Percentiles rank a stretch among this genome's conserved stretches.
phyloP scores from a whole-genome alignment of 768 basidiomycete genomes.

The Rossbeevera mucosa region DNA sequence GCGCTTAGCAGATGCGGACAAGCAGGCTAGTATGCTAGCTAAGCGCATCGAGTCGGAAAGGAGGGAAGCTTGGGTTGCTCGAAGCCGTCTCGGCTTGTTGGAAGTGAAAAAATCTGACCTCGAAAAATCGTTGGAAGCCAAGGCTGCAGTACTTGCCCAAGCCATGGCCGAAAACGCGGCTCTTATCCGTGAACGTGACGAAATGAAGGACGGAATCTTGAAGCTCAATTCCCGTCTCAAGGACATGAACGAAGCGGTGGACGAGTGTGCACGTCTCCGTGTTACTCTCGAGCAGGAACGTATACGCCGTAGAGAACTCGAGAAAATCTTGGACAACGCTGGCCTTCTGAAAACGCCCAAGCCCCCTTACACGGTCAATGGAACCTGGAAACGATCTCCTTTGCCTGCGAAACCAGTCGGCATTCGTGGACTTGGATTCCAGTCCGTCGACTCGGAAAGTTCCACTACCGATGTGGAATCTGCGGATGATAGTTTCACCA shows the following conservation, averaged over 20 bases:
- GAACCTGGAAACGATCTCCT: conserved; percentile 10
- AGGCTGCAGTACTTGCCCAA: conserved; percentile 28
- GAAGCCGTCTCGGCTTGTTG: conserved; percentile 61
- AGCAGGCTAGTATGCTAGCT: conserved; percentile 58
- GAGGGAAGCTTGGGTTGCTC: conserved; percentile 79
- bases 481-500: conserved; percentile 39
- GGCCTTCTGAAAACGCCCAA: conserved; percentile 46
- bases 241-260: conserved; percentile 23
- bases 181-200: conserved; percentile 27
- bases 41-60: conserved; percentile 74
- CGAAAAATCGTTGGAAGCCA: conserved; percentile 43
- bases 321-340: conserved; percentile 46
- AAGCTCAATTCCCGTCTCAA: conserved; percentile 30
- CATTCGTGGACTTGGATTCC: conserved; percentile 43
- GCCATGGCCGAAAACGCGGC: conserved; percentile 24
- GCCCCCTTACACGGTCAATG: conserved; percentile 15
- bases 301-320: conserved; percentile 42
- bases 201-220: conserved; percentile 26
- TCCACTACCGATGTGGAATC: conserved; percentile 69
- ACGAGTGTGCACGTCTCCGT: conserved; percentile 27
- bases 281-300: conserved; percentile 38
- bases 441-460: conserved; percentile 61
- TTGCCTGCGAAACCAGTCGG: conserved; percentile 23
- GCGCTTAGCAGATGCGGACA: conserved; percentile 73
- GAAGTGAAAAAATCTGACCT: conserved; percentile 64